phyloP scores from a whole-genome alignment of 2,329 filamentous ascomycete genomes.

The Nakataea oryzae region DNA sequence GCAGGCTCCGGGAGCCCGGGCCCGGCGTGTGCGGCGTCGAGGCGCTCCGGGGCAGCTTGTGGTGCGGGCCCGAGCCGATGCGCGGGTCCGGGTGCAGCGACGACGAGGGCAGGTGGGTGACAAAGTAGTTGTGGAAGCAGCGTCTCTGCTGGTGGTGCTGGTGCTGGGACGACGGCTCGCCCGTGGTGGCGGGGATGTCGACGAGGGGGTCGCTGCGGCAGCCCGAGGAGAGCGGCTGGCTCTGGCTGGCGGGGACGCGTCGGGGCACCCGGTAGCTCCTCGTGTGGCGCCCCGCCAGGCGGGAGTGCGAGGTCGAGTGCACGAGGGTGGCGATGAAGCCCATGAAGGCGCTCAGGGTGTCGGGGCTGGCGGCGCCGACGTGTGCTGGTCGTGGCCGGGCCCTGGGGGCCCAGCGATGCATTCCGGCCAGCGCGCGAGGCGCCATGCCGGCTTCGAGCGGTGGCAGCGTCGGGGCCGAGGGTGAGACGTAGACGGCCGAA shows the following conservation, averaged over 20 bases:
- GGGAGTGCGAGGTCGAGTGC: background rate
- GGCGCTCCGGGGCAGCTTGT: constrained; percentile 78
- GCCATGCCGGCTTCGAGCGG: background rate
- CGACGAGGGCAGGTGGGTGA: constrained; percentile 87
- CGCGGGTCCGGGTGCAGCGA: constrained; percentile 83
- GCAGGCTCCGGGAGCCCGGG: constrained; percentile 43
- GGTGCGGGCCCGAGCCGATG: constrained; percentile 52
- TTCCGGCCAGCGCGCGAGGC: background rate
- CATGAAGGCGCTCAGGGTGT: constrained; percentile 10
- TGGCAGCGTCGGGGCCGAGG: no score
- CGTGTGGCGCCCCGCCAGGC: background rate
- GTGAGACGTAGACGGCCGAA: background rate
- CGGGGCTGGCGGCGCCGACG: background rate
- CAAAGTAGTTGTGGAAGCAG: constrained; percentile 90
- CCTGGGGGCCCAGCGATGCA: background rate
- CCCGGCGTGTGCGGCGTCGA: constrained; percentile 64
- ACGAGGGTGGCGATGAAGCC: constrained; percentile 10
- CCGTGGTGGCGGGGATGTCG: background rate
- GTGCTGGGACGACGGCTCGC: constrained; percentile 3
- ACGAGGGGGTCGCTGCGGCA: background rate
- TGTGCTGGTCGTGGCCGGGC: background rate
- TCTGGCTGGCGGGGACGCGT: background rate
- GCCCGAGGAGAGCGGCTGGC: background rate
- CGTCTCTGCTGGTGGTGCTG: constrained; percentile 23
- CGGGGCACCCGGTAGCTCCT: background rate